Conservation (phyloP, 2,329 filamentous ascomycete genomes). For the Aspergillus bombycis region DNA sequence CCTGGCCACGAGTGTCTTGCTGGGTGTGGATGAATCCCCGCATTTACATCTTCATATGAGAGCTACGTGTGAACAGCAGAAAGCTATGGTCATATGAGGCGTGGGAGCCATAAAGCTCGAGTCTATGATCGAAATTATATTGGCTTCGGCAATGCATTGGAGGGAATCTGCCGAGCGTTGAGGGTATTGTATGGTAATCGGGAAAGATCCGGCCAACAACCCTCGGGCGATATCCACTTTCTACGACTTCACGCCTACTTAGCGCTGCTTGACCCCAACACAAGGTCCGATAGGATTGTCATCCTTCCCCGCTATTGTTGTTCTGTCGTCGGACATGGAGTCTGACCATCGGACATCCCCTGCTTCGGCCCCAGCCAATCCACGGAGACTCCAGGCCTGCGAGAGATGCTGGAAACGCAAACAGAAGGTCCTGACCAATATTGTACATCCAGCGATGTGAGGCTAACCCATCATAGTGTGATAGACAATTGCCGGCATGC, state of each 20-base stretch:
- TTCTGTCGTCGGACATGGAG: background rate
- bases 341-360: background rate
- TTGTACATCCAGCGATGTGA: background rate
- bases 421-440: slow-evolving; percentile 28
- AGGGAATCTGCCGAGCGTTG: background rate
- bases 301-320: background rate
- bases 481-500: background rate
- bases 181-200: background rate
- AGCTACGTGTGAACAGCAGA: background rate
- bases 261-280: background rate
- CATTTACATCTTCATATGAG: too few relatives aligned
- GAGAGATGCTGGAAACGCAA: slow-evolving; percentile 38
- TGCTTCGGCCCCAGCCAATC: background rate
- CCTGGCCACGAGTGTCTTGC: too few relatives aligned
- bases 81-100: background rate
- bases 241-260: background rate
- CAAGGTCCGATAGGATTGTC: background rate
- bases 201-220: background rate
- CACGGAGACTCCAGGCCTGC: slow-evolving; percentile 29
- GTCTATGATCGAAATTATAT: background rate
- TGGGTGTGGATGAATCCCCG: too few relatives aligned
- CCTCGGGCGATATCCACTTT: background rate
- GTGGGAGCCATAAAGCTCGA: too few relatives aligned
- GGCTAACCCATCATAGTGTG: background rate
- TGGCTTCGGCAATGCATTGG: background rate